A percentile compares a stretch with the other conserved stretches of the same genome.
phyloP scores from a whole-genome alignment of 805 yeast genomes.

The Yarrowia deformans region DNA sequence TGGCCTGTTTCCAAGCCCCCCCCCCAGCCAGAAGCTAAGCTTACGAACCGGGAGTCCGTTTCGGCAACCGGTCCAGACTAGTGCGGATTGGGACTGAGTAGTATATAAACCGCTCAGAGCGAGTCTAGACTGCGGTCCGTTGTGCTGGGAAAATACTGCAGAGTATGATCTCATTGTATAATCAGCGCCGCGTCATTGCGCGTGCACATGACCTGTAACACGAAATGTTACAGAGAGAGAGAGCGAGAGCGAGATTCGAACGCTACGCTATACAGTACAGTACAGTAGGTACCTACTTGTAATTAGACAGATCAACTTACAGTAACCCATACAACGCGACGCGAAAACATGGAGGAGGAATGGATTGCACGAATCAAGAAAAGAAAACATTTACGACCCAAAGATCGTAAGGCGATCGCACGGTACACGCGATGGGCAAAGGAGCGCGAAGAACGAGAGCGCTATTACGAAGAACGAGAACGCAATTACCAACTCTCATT shows the following conservation, averaged over 20 bases:
- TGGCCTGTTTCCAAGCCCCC: slow-evolving; percentile 1
- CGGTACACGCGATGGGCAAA: not conserved
- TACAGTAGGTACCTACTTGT: too few relatives aligned
- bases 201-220: not conserved
- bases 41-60: slow-evolving; percentile 9
- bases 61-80: not conserved
- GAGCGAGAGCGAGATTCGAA: not conserved
- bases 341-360: not conserved
- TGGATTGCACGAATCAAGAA: not conserved
- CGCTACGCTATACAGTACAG: too few relatives aligned
- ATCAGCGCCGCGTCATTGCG: not conserved
- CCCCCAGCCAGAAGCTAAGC: slow-evolving; percentile 9
- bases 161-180: too few relatives aligned
- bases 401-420: not conserved
- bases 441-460: not conserved
- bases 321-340: not conserved
- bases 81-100: not conserved
- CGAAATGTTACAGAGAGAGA: not conserved
- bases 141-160: too few relatives aligned
- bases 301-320: slow-evolving; percentile 1
- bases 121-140: too few relatives aligned
- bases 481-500: not conserved
- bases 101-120: not conserved
- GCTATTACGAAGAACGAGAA: not conserved
- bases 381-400: not conserved